phyloP scores from a whole-genome alignment of 108 stramenopile species.

The Pseudonitzschia delicatissima region DNA sequence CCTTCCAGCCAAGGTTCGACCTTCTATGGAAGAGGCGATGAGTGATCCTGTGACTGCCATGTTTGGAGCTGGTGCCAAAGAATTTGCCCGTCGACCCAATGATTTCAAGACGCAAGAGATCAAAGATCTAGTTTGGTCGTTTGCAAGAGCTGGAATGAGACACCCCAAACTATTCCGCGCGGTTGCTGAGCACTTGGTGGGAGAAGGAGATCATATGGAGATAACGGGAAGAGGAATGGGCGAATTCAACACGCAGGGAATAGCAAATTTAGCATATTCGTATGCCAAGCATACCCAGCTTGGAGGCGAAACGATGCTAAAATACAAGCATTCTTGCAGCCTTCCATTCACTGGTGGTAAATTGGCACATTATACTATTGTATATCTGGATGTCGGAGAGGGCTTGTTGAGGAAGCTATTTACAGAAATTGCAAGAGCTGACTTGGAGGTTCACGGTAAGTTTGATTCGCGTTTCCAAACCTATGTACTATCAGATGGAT shows the following conservation, averaged over 20 bases:
- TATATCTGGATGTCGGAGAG: slow-evolving; percentile 75
- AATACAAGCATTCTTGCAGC: slow-evolving; percentile 31
- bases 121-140: slow-evolving; percentile 77
- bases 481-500: neutral
- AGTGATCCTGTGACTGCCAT: slow-evolving; percentile 54
- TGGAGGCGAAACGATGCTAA: slow-evolving; percentile 46
- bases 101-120: slow-evolving; percentile 82
- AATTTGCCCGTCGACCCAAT: slow-evolving; percentile 68
- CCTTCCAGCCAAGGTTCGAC: slow-evolving; percentile 36
- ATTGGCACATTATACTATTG: slow-evolving; percentile 67
- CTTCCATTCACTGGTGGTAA: slow-evolving; percentile 49
- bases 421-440: slow-evolving; percentile 49
- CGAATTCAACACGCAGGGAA: slow-evolving; percentile 68
- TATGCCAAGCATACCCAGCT: slow-evolving; percentile 78
- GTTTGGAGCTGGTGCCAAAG: slow-evolving; percentile 58
- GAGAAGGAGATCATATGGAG: slow-evolving; percentile 12
- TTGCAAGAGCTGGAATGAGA: slow-evolving; percentile 72
- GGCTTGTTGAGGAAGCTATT: slow-evolving; percentile 55
- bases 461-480: neutral
- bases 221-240: slow-evolving; percentile 45
- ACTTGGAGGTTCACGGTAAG: slow-evolving; percentile 31
- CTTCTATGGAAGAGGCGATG: slow-evolving; percentile 21
- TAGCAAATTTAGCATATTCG: slow-evolving; percentile 64
- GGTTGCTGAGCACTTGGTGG: slow-evolving; percentile 65
- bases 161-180: slow-evolving; percentile 69